These are phyloP conservation scores for Aspergillus pseudonomiae DNA, from an alignment of 2,329 filamentous ascomycete genomes.

Conservation along the genomic window DNA sequence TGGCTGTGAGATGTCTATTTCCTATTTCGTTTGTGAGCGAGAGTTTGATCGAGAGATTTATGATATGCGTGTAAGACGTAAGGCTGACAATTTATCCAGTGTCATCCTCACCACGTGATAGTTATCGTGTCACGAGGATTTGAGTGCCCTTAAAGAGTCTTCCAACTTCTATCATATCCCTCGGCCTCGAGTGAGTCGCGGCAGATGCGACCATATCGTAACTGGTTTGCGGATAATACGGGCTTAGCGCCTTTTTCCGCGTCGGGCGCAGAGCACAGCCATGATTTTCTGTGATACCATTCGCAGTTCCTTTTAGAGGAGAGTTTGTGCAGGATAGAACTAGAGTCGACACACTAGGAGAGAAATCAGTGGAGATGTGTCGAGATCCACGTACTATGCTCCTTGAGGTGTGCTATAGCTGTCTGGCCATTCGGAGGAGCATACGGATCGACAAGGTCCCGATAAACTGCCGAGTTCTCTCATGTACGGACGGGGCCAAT, in stretches of 20 bases:
- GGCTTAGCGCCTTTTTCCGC: not conserved
- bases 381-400: not conserved
- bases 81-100: not conserved
- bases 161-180: not conserved
- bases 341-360: not conserved
- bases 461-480: not conserved
- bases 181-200: not conserved
- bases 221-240: not conserved
- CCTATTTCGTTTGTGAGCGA: not conserved
- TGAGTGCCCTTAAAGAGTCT: not conserved
- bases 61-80: not conserved
- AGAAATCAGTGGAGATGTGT: not conserved
- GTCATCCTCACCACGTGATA: not conserved
- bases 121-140: not conserved
- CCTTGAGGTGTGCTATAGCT: not conserved
- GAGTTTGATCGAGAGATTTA: not conserved
- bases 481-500: not conserved
- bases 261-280: conserved; percentile 1
- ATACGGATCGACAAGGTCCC: not conserved
- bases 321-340: not conserved
- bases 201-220: not conserved
- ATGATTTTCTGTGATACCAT: not conserved
- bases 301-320: not conserved
- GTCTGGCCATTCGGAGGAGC: not conserved
- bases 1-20: not conserved